phyloP scores from a whole-genome alignment of 371 early-diverging fungal genomes.

The Mortierella sp. region DNA sequence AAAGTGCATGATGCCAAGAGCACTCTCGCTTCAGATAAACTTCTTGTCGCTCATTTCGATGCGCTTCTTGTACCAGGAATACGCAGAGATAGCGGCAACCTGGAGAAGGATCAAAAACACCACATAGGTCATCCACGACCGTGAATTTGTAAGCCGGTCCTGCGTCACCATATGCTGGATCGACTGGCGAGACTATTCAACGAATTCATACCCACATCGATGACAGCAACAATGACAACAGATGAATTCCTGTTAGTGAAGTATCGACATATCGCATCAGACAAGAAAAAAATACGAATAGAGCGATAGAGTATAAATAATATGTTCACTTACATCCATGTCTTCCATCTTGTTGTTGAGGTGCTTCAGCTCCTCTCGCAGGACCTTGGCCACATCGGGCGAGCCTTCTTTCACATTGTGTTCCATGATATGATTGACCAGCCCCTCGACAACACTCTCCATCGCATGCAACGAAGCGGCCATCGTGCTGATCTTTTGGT shows the following conservation, averaged over 20 bases:
- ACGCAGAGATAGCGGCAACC: slow-evolving; percentile 17
- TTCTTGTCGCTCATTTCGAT: slow-evolving; percentile 49
- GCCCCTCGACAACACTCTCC: slow-evolving; percentile 78
- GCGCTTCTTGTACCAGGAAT: slow-evolving; percentile 52
- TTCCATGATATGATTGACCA: slow-evolving; percentile 69
- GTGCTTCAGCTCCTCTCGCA: slow-evolving; percentile 45
- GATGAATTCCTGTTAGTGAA: no score
- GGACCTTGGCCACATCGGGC: slow-evolving; percentile 38
- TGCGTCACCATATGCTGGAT: slow-evolving; percentile 41
- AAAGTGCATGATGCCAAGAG: no score
- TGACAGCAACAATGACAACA: no score
- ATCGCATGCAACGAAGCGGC: slow-evolving; percentile 82
- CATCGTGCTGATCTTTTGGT: slow-evolving; percentile 64
- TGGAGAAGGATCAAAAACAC: slow-evolving; percentile 38
- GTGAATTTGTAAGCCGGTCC: slow-evolving; percentile 25
- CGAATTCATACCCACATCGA: no score
- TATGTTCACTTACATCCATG: slow-evolving; percentile 34
- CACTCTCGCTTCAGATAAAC: slow-evolving; percentile 31
- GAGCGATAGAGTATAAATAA: neutral
- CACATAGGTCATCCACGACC: slow-evolving; percentile 42
- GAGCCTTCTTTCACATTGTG: slow-evolving; percentile 14
- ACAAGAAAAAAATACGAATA: neutral
- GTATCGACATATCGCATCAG: no score
- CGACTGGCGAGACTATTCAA: slow-evolving; percentile 33
- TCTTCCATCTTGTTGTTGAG: slow-evolving; percentile 55